A percentile compares a stretch with the other conserved stretches of the same genome.
These are phyloP conservation scores for Pholiota molesta DNA, from an alignment of 768 basidiomycete genomes.

Conservation along the genomic window DNA sequence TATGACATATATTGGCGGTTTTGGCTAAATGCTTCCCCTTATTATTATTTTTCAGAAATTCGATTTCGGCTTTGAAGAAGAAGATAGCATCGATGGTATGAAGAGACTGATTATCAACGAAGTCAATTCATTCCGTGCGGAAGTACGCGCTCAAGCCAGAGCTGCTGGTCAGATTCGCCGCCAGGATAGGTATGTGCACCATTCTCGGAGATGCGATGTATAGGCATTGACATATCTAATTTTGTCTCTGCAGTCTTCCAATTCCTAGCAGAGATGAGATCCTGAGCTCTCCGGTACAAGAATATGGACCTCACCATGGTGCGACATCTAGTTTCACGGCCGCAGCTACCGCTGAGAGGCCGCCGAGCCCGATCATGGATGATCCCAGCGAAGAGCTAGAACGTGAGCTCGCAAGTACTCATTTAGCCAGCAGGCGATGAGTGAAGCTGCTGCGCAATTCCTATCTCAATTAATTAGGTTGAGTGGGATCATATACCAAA, in stretches of 20 bases:
- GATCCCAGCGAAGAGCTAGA: slow-evolving; percentile 87
- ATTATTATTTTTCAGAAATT: slow-evolving; percentile 81
- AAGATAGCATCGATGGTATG: slow-evolving; percentile 98
- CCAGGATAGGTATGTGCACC: slow-evolving; percentile 65
- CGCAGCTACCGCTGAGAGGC: slow-evolving; percentile 36
- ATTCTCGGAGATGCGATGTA: not conserved
- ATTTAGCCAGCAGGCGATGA: slow-evolving; percentile 42
- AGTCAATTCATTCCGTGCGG: slow-evolving; percentile 85
- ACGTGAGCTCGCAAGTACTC: slow-evolving; percentile 79
- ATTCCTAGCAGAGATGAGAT: slow-evolving; percentile 85
- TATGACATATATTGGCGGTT: not conserved
- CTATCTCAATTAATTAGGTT: not conserved
- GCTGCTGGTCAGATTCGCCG: slow-evolving; percentile 72
- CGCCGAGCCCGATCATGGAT: slow-evolving; percentile 77
- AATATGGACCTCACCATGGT: slow-evolving; percentile 61
- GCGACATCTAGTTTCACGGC: slow-evolving; percentile 72
- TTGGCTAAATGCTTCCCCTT: slow-evolving; percentile 8
- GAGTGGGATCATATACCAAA: not conserved
- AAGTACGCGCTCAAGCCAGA: slow-evolving; percentile 85
- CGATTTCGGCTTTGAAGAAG: slow-evolving; percentile 95
- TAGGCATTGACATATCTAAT: not conserved
- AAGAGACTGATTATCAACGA: slow-evolving; percentile 93
- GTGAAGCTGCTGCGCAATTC: not conserved
- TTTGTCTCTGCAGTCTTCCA: slow-evolving; percentile 54
- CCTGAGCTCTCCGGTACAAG: slow-evolving; percentile 72